These are phyloP conservation scores for Yamadazyma taylorii DNA, from an alignment of 1,139 yeast genomes.

Conservation along the genomic window DNA sequence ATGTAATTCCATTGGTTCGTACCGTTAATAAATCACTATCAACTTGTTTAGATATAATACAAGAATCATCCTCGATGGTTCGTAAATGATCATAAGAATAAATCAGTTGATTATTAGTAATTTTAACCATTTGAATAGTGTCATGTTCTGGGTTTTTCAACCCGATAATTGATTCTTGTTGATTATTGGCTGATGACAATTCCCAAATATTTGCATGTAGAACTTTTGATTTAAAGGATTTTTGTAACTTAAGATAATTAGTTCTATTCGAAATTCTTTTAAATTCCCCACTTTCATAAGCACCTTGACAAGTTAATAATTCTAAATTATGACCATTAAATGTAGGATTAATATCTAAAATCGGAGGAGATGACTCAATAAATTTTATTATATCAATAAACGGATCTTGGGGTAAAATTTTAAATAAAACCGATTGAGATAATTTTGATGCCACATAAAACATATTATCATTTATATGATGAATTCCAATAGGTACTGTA, in stretches of 20 bases:
- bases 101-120: conserved; percentile 1
- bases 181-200: conserved; percentile 1
- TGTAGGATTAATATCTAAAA: conserved; percentile 26
- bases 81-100: conserved; percentile 1
- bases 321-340: conserved; percentile 8
- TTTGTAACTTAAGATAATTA: conserved; percentile 3
- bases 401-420: conserved; percentile 28
- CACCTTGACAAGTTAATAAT: conserved; percentile 39
- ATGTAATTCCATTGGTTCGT: not conserved
- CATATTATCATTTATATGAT: conserved; percentile 28
- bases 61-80: not conserved
- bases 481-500: conserved; percentile 27
- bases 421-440: conserved; percentile 37
- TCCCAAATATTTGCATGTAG: conserved; percentile 3
- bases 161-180: conserved; percentile 1
- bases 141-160: conserved; percentile 1
- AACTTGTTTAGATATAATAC: conserved; percentile 1
- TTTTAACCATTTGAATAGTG: not conserved
- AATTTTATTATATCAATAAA: conserved; percentile 24
- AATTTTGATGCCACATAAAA: conserved; percentile 35
- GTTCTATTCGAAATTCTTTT: conserved; percentile 15
- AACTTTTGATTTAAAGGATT: conserved; percentile 6
- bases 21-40: conserved; percentile 1
- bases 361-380: conserved; percentile 36
- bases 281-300: conserved; percentile 39